A percentile compares a stretch with the other conserved stretches of the same genome.
phyloP scores from a whole-genome alignment of 2,329 filamentous ascomycete species.

The Alternaria sp. region DNA sequence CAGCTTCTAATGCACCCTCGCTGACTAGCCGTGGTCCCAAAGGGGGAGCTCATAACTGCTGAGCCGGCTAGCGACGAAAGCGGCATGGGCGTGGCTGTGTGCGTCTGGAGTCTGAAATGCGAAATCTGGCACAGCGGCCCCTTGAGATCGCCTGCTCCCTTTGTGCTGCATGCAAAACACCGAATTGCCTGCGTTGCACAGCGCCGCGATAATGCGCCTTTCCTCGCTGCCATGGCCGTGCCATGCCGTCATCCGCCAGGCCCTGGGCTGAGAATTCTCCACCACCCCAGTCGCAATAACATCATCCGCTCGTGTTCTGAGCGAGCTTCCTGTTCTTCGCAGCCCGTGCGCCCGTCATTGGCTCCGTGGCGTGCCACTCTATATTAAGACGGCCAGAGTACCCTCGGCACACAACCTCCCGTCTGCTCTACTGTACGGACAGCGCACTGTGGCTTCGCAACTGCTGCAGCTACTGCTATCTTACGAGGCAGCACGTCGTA shows the following conservation, averaged over 20 bases:
- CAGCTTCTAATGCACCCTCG: constrained; percentile 11
- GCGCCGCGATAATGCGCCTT: background rate
- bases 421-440: constrained; percentile 7
- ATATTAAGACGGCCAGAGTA: constrained; percentile 29
- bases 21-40: constrained; percentile 16
- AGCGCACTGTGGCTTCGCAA: constrained; percentile 5
- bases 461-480: background rate
- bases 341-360: constrained; percentile 26
- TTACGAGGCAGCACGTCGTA: background rate
- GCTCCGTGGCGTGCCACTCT: constrained; percentile 26
- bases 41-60: constrained; percentile 13
- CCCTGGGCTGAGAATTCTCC: background rate
- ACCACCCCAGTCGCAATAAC: constrained; percentile 14
- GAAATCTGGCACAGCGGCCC: background rate
- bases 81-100: constrained; percentile 19
- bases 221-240: background rate
- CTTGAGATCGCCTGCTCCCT: background rate
- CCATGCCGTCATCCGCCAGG: background rate
- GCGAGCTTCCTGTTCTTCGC: constrained; percentile 12
- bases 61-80: constrained; percentile 12
- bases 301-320: constrained; percentile 13
- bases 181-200: background rate
- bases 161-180: background rate
- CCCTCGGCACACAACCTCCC: constrained; percentile 25
- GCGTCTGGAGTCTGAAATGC: constrained; percentile 1